Evolutionary conservation across 176 grass and related monocot species (phyloP).

Genomic region (Saccharum spontaneum): DNA sequence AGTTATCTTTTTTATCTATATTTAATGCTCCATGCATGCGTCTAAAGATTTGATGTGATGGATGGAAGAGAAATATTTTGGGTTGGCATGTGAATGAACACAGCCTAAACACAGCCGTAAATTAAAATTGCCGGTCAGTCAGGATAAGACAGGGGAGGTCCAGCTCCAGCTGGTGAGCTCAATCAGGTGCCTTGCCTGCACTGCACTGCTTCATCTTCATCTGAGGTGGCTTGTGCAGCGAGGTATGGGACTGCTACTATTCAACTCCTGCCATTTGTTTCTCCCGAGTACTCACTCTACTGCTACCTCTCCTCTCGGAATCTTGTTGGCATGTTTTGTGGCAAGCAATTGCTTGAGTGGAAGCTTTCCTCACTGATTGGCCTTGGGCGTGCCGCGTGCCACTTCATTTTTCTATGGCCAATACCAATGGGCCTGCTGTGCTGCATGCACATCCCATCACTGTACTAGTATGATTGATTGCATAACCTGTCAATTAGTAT

Average conservation of each 20-base stretch:
- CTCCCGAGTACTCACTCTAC: no score
- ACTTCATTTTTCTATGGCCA: background rate
- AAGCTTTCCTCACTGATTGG: constrained; percentile 46
- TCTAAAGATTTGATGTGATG: no score
- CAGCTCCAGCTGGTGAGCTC: background rate
- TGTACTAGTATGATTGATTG: background rate
- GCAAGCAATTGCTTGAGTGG: constrained; percentile 38
- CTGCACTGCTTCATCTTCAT: background rate
- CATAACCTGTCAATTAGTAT: background rate
- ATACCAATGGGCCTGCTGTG: background rate
- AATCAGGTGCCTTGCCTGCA: background rate
- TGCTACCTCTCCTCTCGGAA: background rate
- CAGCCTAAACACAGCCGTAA: no score
- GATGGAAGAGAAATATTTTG: no score
- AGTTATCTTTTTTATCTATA: no score
- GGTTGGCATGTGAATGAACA: no score
- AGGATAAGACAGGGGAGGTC: background rate
- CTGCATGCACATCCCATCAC: background rate
- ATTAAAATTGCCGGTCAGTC: background rate
- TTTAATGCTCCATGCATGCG: no score
- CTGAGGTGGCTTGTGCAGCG: constrained; percentile 18
- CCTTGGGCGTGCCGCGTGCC: background rate
- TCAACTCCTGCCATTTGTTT: background rate
- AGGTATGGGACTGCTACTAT: background rate
- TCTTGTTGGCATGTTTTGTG: background rate